Percentiles rank a stretch among this genome's conserved stretches.
phyloP scores from a whole-genome alignment of 305 asterid genomes.

The Fraxinus platypoda region DNA sequence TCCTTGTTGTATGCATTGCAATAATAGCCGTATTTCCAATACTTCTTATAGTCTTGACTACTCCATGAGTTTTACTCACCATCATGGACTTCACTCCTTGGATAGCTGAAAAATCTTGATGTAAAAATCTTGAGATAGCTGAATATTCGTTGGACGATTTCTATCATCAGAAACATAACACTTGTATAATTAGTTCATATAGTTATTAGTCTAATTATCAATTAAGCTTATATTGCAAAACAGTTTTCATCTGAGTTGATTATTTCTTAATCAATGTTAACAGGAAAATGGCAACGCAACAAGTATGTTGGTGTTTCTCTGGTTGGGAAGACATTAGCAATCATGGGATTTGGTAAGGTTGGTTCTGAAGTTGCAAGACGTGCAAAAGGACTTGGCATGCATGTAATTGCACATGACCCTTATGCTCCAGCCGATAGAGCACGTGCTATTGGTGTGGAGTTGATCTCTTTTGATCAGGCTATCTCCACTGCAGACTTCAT shows the following conservation, averaged over 20 bases:
- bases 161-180: not conserved
- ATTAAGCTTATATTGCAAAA: not conserved
- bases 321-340: constrained; percentile 88
- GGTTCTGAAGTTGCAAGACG: constrained; percentile 97
- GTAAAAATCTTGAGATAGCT: not conserved
- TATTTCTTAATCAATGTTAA: constrained; percentile 10
- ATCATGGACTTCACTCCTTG: not conserved
- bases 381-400: constrained; percentile 94
- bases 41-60: not conserved
- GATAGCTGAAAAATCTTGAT: too few species aligned
- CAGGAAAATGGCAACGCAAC: constrained; percentile 86
- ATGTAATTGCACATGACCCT: constrained; percentile 89
- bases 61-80: not conserved
- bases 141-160: not conserved
- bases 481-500: constrained; percentile 72
- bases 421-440: constrained; percentile 97
- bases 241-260: constrained; percentile 4
- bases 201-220: constrained; percentile 1
- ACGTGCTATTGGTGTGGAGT: constrained; percentile 82
- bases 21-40: not conserved
- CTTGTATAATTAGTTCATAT: not conserved
- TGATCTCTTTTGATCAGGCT: constrained; percentile 88
- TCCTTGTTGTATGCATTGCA: not conserved
- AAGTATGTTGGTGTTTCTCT: constrained; percentile 90
- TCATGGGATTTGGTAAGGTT: constrained; percentile 96